These are phyloP conservation scores for Salvia rosmarinus DNA, from an alignment of 257 asterid species.

Conservation along the genomic window DNA sequence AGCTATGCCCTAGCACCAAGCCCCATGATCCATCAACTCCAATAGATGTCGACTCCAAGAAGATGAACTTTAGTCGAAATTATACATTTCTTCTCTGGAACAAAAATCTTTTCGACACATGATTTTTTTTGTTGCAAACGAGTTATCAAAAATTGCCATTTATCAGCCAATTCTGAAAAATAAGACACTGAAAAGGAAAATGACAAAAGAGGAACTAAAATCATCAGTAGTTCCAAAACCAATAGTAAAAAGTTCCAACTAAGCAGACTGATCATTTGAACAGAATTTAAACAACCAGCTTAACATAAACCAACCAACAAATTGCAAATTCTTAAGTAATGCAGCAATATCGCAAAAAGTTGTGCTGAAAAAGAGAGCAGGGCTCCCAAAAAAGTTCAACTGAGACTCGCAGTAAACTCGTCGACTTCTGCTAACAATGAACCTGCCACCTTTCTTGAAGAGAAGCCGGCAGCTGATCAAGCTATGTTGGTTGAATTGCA, in stretches of 20 bases:
- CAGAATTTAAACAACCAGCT: constrained; percentile 15
- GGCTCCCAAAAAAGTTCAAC: constrained; percentile 37
- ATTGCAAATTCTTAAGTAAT: not conserved
- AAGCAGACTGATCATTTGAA: constrained; percentile 8
- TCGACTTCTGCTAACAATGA: constrained; percentile 28
- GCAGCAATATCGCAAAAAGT: not conserved
- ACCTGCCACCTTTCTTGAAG: constrained; percentile 28
- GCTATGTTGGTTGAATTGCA: constrained; percentile 16
- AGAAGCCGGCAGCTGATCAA: constrained; percentile 35
- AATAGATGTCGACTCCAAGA: not conserved
- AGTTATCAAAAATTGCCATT: not conserved
- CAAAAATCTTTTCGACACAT: not conserved
- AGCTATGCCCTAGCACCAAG: not conserved
- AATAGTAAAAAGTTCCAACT: not conserved
- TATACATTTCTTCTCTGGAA: constrained; percentile 10
- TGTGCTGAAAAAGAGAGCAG: not conserved
- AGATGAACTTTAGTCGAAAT: not conserved
- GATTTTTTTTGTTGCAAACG: not conserved
- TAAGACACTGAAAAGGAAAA: not conserved
- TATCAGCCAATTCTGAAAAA: constrained; percentile 9
- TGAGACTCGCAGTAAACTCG: constrained; percentile 56
- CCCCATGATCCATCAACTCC: not conserved
- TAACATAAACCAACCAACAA: constrained; percentile 27
- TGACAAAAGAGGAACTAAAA: not conserved
- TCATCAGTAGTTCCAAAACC: constrained; percentile 20